Conservation (phyloP, 805 yeast genomes). For the Metschnikowia kofuensis region DNA sequence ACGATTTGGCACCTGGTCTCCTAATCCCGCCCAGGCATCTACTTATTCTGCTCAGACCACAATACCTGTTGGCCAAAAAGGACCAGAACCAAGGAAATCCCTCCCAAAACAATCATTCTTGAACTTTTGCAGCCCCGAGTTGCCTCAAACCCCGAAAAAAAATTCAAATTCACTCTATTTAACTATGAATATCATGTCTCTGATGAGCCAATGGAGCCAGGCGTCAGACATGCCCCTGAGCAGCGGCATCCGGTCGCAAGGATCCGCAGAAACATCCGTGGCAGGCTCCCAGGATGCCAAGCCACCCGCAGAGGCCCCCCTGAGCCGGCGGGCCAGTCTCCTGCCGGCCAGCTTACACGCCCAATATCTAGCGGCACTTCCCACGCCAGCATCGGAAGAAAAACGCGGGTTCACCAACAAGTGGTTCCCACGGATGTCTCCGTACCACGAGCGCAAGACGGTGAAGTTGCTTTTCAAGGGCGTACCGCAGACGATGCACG, state of each 20-base stretch:
- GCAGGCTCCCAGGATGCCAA: slow-evolving; percentile 1
- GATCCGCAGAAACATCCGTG: slow-evolving; percentile 6
- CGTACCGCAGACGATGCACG: slow-evolving; percentile 29
- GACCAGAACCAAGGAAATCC: neutral
- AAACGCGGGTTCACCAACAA: slow-evolving; percentile 7
- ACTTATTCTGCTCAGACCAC: neutral
- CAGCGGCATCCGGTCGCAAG: slow-evolving; percentile 10
- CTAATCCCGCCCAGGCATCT: neutral
- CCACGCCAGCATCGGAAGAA: neutral
- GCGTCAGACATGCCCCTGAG: slow-evolving; percentile 8
- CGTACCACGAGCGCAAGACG: slow-evolving; percentile 20
- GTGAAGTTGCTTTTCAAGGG: slow-evolving; percentile 26
- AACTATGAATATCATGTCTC: slow-evolving; percentile 8
- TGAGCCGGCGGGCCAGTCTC: no score
- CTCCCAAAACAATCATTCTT: no score
- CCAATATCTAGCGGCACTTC: neutral
- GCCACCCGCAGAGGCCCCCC: neutral
- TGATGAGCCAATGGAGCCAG: slow-evolving; percentile 13
- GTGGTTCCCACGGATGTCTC: slow-evolving; percentile 5
- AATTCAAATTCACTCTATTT: neutral
- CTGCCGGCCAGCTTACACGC: neutral
- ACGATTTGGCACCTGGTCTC: neutral
- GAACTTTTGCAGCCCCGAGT: no score
- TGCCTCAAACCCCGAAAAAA: neutral
- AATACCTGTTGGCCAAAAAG: neutral